Evolutionary conservation across 176 grass and related monocot genomes (phyloP), one percentile per base, ranked within the genome.

Genomic region (Oryza nivara): DNA sequence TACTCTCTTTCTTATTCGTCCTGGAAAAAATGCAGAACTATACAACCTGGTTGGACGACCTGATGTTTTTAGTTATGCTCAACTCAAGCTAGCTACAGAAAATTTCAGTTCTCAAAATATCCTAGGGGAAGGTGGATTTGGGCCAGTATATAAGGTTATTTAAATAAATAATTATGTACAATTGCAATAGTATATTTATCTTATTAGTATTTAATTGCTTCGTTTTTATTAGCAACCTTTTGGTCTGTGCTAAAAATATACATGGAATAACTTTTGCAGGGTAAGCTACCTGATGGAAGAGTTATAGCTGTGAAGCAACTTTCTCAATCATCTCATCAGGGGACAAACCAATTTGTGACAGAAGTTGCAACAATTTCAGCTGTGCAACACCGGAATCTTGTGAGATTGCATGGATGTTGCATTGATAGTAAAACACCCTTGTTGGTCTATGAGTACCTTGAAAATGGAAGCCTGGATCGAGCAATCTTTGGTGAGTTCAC

Each of bases 381-480:
- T 4, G 79, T 94, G 40, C 83, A 96, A 82, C 83, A 68, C 85
- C 30, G 76, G 14, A 82, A 93, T 75, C 82, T 56, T 73, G 89
- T 88, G 78, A 81, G 84, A 75, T 51, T 90, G 64, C 72, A 83
- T 38, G 91, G 88, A 32, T 93, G 81, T n/a, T 93, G 91, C 40
- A 85, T 96, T 30, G 86, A 93, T 35, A 77, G 74, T 48, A 92
- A 83, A 3, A 86, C 67, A 0, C 81, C 67, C 7, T 82, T 93
- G 45, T 28, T 96, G 65, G 94, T 96, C 3, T 96, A 96, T 52
- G 91, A 96, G 58, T 96, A 89, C 47, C 72, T 91, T 16, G 94
- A 93, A 75, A 89, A 93, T 68, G 76, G 86, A 79, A 96, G 94
- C 46, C 89, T 96, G 0, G 0, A 96, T 82, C 89, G 76, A 76